phyloP scores from a whole-genome alignment of 148 eudicot genomes.

The Camellia japonica region DNA sequence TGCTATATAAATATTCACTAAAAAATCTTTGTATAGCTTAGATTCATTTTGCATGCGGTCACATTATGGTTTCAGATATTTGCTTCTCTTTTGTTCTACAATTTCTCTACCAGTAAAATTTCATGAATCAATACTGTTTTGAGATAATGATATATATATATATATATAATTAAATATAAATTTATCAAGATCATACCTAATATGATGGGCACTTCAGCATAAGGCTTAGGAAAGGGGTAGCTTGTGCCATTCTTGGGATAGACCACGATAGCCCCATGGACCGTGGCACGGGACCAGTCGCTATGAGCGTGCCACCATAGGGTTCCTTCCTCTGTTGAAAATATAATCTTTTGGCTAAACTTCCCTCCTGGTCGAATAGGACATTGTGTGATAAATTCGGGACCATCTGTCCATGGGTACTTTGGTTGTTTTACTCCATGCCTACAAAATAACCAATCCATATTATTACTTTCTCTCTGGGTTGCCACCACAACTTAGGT shows the following conservation, averaged over 20 bases:
- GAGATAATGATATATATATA: too few relatives aligned
- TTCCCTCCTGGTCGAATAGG: constrained; percentile 5
- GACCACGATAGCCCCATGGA: constrained; percentile 17
- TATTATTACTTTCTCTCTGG: background rate
- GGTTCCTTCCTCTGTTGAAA: constrained; percentile 17
- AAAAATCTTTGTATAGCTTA: too few relatives aligned
- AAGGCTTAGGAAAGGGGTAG: constrained; percentile 18
- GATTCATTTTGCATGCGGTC: too few relatives aligned
- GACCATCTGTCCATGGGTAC: constrained; percentile 13
- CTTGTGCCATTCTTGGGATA: background rate
- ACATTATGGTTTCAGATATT: too few relatives aligned
- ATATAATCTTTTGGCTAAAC: constrained; percentile 1
- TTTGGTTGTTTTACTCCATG: constrained; percentile 12
- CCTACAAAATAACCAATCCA: background rate
- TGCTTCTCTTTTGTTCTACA: too few relatives aligned
- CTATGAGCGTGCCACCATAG: constrained; percentile 22
- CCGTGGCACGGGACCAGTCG: constrained; percentile 16
- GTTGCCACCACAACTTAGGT: too few relatives aligned
- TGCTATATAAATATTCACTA: too few relatives aligned
- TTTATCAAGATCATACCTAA: constrained; percentile 1
- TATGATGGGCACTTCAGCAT: constrained; percentile 6
- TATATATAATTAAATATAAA: too few relatives aligned
- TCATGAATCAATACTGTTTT: too few relatives aligned
- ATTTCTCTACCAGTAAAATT: too few relatives aligned
- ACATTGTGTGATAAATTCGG: constrained; percentile 9